Base-by-base conservation (phyloP, 805 yeast genomes). In the Candida qinlingensis region DNA sequence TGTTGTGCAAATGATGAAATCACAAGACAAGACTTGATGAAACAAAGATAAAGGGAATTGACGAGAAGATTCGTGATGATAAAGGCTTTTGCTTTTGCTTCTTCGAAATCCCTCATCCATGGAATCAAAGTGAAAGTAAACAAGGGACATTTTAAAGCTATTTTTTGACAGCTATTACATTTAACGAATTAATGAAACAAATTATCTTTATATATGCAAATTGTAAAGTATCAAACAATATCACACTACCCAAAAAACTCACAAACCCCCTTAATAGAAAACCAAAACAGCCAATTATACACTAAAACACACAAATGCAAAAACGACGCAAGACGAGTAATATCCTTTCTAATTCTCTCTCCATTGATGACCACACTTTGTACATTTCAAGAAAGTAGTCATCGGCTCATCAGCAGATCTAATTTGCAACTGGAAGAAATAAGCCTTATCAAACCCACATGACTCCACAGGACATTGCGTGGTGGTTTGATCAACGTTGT, bases 401-500 rank as follows among this genome's bases (percentile, higher is more conserved):
- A 94, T 94, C 27, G 99, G 99, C 72, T 94, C 99, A 76, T 94
- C 99, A 2, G 99, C 99, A 53, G 96, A 87, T 68, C 99, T 77
- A 61, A 94, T 94, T 68, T 94, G 99, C 51, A 94, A 73, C 70
- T 94, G 98, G 77, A 91, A 94, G 74, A 88, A 94, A 69, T 94
- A 94, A 0, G 99, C 99, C 67, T 89, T 88, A 19, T 19, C 19
- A 19, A 19, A 19, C 19, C 88, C 96, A 72, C 99, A 94, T 2
- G 73, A 62, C 49, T 88, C 96, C 40, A 80, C 74, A 4, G 97
- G 97, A 73, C 99, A 92, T 64, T 92, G 96, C 0, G 92, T 88
- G 2, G 82, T 74, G 0, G 98, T 94, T 64, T 94, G 97, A 64
- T 94, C 99, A 29, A 94, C 99, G 62, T 94, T 92, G 65, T 92